Conservation (phyloP, 495 filamentous ascomycete genomes). For the Letharia lupina region DNA sequence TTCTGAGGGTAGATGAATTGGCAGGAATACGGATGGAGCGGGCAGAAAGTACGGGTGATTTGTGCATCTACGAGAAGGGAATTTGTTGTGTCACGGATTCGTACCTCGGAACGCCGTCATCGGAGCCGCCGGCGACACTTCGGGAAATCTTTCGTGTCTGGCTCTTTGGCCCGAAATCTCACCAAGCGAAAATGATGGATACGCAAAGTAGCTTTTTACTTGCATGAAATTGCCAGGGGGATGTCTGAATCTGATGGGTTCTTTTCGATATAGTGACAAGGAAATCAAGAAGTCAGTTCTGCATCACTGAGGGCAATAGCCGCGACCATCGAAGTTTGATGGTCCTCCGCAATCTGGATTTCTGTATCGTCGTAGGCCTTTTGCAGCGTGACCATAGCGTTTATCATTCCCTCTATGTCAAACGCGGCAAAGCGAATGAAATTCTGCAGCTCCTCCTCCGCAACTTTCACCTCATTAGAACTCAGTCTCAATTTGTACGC, state of each 20-base stretch:
- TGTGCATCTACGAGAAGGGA: background rate
- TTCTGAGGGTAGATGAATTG: constrained; percentile 15
- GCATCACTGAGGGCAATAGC: background rate
- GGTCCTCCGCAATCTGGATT: background rate
- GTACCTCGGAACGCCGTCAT: background rate
- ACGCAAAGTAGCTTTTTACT: too few species aligned
- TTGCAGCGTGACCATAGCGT: background rate
- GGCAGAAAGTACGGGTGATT: background rate
- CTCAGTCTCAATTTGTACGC: background rate
- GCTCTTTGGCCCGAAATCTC: too few species aligned
- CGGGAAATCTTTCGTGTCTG: background rate
- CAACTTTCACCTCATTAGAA: background rate
- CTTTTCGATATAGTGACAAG: too few species aligned
- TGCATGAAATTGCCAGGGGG: too few species aligned
- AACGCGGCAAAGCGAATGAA: background rate
- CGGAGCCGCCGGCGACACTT: background rate
- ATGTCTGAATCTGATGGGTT: background rate
- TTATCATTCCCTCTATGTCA: background rate
- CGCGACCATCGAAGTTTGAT: background rate
- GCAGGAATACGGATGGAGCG: background rate
- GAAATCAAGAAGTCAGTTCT: background rate
- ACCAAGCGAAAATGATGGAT: too few species aligned
- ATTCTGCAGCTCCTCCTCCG: background rate
- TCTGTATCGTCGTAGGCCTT: background rate
- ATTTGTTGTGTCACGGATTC: background rate